phyloP scores from a whole-genome alignment of 2,329 filamentous ascomycete species.

The Monilinia vaccinii-corymbosi region DNA sequence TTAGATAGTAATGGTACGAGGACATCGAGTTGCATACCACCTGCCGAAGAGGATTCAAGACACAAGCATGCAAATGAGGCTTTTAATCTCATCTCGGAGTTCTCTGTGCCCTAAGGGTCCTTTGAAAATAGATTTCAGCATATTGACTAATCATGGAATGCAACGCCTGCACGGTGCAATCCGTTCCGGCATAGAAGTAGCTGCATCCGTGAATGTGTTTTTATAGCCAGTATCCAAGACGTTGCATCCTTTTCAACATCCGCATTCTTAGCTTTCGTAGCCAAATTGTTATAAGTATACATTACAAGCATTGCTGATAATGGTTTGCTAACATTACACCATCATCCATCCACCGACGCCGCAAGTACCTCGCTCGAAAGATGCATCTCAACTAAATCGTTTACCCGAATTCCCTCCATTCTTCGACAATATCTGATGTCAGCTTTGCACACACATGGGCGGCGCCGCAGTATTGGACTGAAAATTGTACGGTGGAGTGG shows the following conservation, averaged over 20 bases:
- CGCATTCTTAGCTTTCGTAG: background rate
- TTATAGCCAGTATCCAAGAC: background rate
- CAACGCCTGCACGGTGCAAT: too few relatives aligned
- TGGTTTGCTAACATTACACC: background rate
- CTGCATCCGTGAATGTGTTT: background rate
- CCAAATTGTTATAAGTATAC: background rate
- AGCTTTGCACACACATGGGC: conserved; percentile 1
- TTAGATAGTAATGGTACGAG: too few relatives aligned
- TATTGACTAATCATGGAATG: background rate
- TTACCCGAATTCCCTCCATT: background rate
- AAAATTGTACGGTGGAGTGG: background rate
- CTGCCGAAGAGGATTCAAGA: background rate
- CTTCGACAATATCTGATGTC: background rate
- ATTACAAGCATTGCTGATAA: background rate
- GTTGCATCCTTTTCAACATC: background rate
- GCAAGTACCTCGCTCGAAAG: background rate
- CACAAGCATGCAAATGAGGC: background rate
- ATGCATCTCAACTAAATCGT: too few relatives aligned
- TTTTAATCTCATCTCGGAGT: background rate
- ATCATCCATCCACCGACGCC: background rate
- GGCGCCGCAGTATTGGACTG: background rate
- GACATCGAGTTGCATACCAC: background rate
- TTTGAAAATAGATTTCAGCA: background rate
- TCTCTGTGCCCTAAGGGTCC: background rate
- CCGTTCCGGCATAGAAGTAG: background rate